phyloP scores from a whole-genome alignment of 1,284 basidiomycete genomes.

The Ganoderma lucidum region DNA sequence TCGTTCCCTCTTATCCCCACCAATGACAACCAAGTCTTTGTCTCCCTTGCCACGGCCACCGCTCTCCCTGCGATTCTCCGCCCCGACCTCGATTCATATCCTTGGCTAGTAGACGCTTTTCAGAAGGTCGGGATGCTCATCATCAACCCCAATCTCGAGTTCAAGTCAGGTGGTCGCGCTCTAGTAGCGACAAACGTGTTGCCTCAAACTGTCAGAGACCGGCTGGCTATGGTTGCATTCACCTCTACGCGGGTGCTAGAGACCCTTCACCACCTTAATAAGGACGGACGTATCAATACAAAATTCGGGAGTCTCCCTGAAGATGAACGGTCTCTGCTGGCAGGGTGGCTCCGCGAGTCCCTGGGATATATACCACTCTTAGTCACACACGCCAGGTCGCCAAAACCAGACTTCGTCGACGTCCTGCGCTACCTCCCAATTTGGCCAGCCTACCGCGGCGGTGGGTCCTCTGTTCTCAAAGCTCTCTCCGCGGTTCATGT shows the following conservation, averaged over 20 bases:
- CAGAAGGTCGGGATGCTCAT: conserved; percentile 17
- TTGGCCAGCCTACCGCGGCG: conserved; percentile 15
- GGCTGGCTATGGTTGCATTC: conserved; percentile 10
- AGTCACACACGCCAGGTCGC: background rate
- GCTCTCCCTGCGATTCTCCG: background rate
- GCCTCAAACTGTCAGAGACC: conserved; percentile 1
- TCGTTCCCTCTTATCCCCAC: conserved; percentile 19
- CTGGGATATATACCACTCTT: background rate
- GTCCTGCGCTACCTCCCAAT: conserved; percentile 16
- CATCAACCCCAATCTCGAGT: background rate
- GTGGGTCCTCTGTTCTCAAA: background rate
- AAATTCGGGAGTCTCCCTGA: background rate
- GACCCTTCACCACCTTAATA: conserved; percentile 9
- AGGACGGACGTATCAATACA: conserved; percentile 1
- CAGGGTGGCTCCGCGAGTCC: conserved; percentile 1
- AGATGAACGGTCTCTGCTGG: background rate
- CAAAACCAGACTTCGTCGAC: background rate
- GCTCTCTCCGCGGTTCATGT: conserved; percentile 14
- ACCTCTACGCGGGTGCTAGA: conserved; percentile 10
- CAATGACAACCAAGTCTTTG: background rate
- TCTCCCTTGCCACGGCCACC: conserved; percentile 9
- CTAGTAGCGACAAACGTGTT: background rate
- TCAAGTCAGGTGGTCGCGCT: background rate
- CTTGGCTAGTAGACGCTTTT: conserved; percentile 2
- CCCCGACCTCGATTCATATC: background rate